These are phyloP conservation scores for Plasmodium coatneyi DNA, from an alignment of 169 alveolate genomes.

Conservation along the genomic window DNA sequence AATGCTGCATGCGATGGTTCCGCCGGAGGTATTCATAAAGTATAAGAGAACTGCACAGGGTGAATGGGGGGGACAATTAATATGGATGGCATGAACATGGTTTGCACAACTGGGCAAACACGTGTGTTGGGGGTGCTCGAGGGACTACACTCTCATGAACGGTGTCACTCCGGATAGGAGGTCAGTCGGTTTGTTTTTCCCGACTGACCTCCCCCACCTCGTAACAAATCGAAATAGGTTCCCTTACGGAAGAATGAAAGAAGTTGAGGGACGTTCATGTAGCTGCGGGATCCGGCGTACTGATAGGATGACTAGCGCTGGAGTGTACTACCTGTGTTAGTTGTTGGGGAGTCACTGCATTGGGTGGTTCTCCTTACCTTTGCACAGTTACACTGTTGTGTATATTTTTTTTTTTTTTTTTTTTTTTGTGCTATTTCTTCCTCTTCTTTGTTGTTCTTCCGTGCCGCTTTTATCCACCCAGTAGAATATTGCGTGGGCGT, in stretches of 20 bases:
- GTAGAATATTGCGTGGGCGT: neutral
- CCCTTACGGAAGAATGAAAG: neutral
- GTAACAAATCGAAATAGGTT: neutral
- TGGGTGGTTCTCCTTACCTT: neutral
- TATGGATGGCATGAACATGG: no score
- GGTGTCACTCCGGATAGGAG: neutral
- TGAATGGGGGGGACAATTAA: neutral
- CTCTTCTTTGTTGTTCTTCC: neutral
- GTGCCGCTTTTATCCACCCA: neutral
- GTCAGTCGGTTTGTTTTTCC: neutral
- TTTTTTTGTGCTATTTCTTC: neutral
- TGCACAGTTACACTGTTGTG: neutral
- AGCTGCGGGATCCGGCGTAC: neutral
- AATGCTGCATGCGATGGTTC: neutral
- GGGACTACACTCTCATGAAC: neutral
- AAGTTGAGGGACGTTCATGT: neutral
- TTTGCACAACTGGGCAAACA: no score
- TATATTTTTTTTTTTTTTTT: neutral
- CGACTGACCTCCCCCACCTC: neutral
- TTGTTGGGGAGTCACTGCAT: neutral
- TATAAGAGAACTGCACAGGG: neutral
- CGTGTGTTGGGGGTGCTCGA: neutral
- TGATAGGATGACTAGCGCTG: neutral
- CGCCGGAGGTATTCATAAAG: slow-evolving; percentile 19
- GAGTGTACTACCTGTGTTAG: neutral